Evolutionary conservation across 2,329 filamentous ascomycete species (phyloP).

Genomic region (Colletotrichum sp.): DNA sequence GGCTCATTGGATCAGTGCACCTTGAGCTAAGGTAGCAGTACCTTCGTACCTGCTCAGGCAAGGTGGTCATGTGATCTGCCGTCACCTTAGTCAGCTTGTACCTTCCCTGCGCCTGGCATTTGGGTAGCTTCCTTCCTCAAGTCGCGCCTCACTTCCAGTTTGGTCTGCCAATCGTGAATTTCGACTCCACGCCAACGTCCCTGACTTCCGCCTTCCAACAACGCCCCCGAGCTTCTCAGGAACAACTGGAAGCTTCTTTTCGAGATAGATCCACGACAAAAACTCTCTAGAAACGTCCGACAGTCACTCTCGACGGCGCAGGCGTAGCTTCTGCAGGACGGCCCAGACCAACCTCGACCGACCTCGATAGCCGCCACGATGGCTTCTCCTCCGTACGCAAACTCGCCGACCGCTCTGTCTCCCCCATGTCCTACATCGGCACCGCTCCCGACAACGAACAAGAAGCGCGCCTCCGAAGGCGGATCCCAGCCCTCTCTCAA

Average conservation of each 20-base stretch:
- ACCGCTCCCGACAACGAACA: slow-evolving; percentile 51
- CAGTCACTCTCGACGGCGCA: background rate
- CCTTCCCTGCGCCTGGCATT: background rate
- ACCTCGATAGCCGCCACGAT: slow-evolving; percentile 31
- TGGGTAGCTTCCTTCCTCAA: background rate
- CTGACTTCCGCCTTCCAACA: background rate
- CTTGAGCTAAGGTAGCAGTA: background rate
- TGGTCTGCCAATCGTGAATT: background rate
- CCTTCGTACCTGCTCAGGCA: background rate
- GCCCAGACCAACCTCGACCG: background rate
- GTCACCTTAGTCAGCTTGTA: background rate
- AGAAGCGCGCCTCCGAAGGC: slow-evolving; percentile 67
- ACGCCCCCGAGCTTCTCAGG: background rate
- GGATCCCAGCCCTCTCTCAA: slow-evolving; percentile 59
- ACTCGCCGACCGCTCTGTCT: slow-evolving; percentile 59
- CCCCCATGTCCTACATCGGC: slow-evolving; percentile 58
- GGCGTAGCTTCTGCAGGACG: background rate
- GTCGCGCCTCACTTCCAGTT: background rate
- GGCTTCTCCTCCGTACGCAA: slow-evolving; percentile 61
- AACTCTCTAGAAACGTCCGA: background rate
- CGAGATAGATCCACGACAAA: background rate
- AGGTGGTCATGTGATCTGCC: background rate
- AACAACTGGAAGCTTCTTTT: background rate
- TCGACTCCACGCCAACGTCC: background rate
- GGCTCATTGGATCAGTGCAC: background rate